Evolutionary conservation across 2,329 filamentous ascomycete genomes (phyloP).

Genomic region (Domatiomyces globalis): DNA sequence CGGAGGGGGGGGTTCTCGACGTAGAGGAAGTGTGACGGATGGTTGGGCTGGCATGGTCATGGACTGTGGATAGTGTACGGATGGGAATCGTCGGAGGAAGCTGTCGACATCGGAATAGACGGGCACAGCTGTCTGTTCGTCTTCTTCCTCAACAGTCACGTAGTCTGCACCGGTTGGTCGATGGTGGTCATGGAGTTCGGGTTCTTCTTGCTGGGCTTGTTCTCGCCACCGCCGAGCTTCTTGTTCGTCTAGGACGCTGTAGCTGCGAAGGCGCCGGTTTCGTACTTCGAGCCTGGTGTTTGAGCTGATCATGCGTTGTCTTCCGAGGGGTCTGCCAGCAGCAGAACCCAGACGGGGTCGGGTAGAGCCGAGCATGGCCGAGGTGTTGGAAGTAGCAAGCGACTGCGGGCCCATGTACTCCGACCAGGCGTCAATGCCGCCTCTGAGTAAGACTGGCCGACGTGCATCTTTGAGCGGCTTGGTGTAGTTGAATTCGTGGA

Average conservation of each 20-base stretch:
- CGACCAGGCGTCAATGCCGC: conserved; percentile 75
- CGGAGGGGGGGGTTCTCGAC: conserved; percentile 27
- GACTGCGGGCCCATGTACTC: conserved; percentile 63
- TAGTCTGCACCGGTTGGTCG: conserved; percentile 26
- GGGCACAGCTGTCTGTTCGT: conserved; percentile 30
- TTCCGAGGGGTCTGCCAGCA: conserved; percentile 34
- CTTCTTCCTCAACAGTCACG: conserved; percentile 32
- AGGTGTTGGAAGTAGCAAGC: conserved; percentile 43
- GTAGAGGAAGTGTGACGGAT: conserved; percentile 19
- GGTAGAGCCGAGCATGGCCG: conserved; percentile 34
- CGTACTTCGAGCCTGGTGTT: conserved; percentile 41
- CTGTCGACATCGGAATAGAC: conserved; percentile 65
- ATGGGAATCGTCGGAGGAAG: conserved; percentile 68
- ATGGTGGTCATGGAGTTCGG: conserved; percentile 21
- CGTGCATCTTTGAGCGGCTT: conserved; percentile 52
- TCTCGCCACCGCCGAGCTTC: conserved; percentile 73
- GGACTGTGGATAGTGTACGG: conserved; percentile 47
- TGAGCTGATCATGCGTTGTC: conserved; percentile 38
- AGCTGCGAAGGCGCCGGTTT: conserved; percentile 43
- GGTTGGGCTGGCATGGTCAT: conserved; percentile 29
- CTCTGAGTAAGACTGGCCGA: conserved; percentile 61
- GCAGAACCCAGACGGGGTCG: conserved; percentile 25
- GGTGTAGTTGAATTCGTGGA: conserved; percentile 70
- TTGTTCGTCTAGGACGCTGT: conserved; percentile 61
- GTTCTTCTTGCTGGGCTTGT: conserved; percentile 52